Base-by-base conservation (phyloP, 1,284 basidiomycete species). In the Inonotus hispidus region DNA sequence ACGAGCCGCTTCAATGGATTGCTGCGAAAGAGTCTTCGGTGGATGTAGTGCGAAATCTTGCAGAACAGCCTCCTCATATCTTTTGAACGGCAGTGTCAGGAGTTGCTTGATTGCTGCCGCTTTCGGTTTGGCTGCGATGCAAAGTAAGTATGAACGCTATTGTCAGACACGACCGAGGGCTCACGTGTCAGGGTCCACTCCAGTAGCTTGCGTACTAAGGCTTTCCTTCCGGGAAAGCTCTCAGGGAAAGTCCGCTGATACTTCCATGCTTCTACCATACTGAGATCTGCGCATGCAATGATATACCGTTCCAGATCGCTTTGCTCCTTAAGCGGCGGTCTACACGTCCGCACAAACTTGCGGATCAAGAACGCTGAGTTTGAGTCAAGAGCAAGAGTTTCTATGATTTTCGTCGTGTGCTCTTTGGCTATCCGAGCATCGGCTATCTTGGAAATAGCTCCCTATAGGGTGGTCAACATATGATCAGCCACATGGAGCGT, bases 351-450 rank as follows among this genome's bases (percentile, higher is more conserved):
- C 32, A 90, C 77, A 66, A 88, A 92, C 69, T 79, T 80, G 46
- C 87, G 78, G 37, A 92, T 78, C 41, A 88, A 79, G 1, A 78
- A 69, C 46, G 77, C 72, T 0, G 83, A 68, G 49, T 83, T 74
- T 23, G 79, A 71, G 2, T 81, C 71, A 25, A 85, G 75, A 10
- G 81, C 79, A 50, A 92, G 79, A 5, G 84, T 82, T 67, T 85
- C 82, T 1, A 92, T 69, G 41, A 91, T 85, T 72, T 92, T 91
- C 32, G 88, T 85, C 5, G 85, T 78, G 66, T 85, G 86, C 68
- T 92, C 88, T 64, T 82, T 79, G 63, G 85, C 85, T 38, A 92
- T 72, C 21, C 90, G 84, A n/a, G 79, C 75, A 68, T 92, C 90
- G 1, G 85, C 82, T 27, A 92, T 80, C 38, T 87, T 76, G 19